Percentiles rank a stretch among this genome's conserved stretches.
phyloP scores from a whole-genome alignment of 805 yeast species.

The Metschnikowia chrysomelidarum region DNA sequence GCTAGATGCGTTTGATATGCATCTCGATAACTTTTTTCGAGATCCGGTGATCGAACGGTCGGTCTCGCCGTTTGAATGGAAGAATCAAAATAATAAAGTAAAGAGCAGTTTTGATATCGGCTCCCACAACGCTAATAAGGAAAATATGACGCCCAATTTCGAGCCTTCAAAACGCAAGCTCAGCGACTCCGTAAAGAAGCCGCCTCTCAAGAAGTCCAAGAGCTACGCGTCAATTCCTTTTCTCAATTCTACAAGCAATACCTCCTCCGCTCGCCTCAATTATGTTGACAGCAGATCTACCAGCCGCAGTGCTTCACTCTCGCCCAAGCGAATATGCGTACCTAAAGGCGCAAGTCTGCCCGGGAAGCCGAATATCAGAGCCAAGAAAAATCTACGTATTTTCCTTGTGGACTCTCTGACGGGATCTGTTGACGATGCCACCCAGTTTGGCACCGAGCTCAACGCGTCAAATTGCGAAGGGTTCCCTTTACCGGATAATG shows the following conservation, averaged over 20 bases:
- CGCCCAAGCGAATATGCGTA: constrained; percentile 44
- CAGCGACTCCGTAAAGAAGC: constrained; percentile 7
- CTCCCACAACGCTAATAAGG: constrained; percentile 25
- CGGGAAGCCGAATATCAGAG: constrained; percentile 32
- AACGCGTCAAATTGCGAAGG: constrained; percentile 62
- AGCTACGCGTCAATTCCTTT: constrained; percentile 24
- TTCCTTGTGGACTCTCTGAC: constrained; percentile 61
- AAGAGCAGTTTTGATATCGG: too few species aligned
- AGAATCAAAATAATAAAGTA: too few species aligned
- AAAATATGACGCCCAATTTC: constrained; percentile 27
- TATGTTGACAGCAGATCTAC: not conserved
- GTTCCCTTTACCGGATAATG: constrained; percentile 57
- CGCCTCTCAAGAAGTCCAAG: constrained; percentile 12
- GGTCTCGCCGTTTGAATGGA: constrained; percentile 16
- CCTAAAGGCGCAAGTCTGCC: constrained; percentile 33
- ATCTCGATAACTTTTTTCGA: constrained; percentile 19
- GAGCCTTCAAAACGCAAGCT: constrained; percentile 29
- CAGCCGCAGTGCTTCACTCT: constrained; percentile 9
- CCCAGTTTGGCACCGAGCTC: constrained; percentile 66
- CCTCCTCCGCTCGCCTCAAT: not conserved
- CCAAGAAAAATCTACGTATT: constrained; percentile 28
- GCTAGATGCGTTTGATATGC: constrained; percentile 19
- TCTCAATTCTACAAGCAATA: constrained; percentile 22
- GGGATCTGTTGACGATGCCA: constrained; percentile 60
- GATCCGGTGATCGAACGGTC: constrained; percentile 7